These are phyloP conservation scores for Bruguiera hainesii DNA, from an alignment of 441 rosid species.

Conservation along the genomic window DNA sequence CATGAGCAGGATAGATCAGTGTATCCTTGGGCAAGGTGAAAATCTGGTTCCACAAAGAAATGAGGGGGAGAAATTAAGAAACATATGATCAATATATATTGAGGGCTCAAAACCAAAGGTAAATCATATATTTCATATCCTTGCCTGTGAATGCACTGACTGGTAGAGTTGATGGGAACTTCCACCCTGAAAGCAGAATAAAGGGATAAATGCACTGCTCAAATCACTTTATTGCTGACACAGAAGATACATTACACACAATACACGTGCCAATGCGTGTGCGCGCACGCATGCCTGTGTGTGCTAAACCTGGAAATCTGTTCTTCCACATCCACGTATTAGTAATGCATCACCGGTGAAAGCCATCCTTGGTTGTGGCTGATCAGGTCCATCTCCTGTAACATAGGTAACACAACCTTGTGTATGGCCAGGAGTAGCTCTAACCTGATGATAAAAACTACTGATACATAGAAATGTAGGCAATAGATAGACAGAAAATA, in stretches of 20 bases:
- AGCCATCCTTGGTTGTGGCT: constrained; percentile 93
- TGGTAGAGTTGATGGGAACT: constrained; percentile 71
- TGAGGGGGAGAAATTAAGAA: background rate
- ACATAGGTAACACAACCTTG: constrained; percentile 90
- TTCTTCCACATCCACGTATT: constrained; percentile 95
- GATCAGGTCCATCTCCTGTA: constrained; percentile 72
- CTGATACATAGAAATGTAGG: background rate
- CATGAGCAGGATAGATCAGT: constrained; percentile 86
- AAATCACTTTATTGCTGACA: background rate
- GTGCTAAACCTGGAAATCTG: constrained; percentile 84
- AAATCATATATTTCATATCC: constrained; percentile 17
- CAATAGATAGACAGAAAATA: background rate
- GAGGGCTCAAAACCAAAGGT: background rate
- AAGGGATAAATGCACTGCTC: background rate
- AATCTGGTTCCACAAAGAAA: constrained; percentile 42
- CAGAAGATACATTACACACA: too few relatives aligned
- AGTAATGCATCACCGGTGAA: constrained; percentile 87
- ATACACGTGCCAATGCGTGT: too few relatives aligned
- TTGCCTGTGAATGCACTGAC: constrained; percentile 92
- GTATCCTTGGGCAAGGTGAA: constrained; percentile 84
- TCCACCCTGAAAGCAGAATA: constrained; percentile 60
- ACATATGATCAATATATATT: background rate
- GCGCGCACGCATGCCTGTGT: too few relatives aligned
- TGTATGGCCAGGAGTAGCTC: constrained; percentile 95
- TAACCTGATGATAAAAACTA: constrained; percentile 43